These are phyloP conservation scores for Amoebophrya sp. DNA, from an alignment of 169 alveolate genomes.

Conservation along the genomic window DNA sequence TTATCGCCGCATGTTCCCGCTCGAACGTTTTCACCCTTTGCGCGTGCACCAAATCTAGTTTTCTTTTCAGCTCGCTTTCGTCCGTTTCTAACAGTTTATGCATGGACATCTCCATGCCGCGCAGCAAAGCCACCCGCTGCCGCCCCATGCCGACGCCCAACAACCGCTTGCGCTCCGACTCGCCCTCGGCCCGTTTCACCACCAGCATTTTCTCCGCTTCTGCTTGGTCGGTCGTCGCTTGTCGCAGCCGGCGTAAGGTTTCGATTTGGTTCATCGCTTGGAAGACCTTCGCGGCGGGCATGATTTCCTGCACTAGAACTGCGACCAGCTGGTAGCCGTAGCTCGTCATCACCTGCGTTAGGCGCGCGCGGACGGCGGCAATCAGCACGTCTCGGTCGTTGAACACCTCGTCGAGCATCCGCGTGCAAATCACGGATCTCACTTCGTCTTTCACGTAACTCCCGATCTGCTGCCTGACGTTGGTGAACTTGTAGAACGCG, in stretches of 20 bases:
- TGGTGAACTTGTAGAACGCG: constrained; percentile 27
- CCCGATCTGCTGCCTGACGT: constrained; percentile 19
- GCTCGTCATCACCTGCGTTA: not conserved
- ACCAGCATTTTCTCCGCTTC: constrained; percentile 32
- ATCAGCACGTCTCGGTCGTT: constrained; percentile 3
- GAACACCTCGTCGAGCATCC: not conserved
- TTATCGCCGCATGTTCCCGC: too few species aligned
- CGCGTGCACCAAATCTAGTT: too few species aligned
- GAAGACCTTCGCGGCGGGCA: constrained; percentile 22
- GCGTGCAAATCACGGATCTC: not conserved
- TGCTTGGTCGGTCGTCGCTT: not conserved
- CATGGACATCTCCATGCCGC: constrained; percentile 3
- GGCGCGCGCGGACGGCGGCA: not conserved
- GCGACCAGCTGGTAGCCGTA: not conserved
- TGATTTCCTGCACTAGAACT: not conserved
- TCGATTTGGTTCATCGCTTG: constrained; percentile 32
- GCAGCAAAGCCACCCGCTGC: not conserved
- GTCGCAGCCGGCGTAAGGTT: not conserved
- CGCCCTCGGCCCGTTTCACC: constrained; percentile 32
- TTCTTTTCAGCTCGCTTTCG: too few species aligned
- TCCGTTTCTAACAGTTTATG: too few species aligned
- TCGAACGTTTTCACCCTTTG: too few species aligned
- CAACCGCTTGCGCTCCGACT: constrained; percentile 26
- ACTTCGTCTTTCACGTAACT: constrained; percentile 22
- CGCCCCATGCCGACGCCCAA: constrained; percentile 20